These are phyloP conservation scores for Sordariomycetes sp. DNA, from an alignment of 2,329 filamentous ascomycete genomes.

Conservation along the genomic window DNA sequence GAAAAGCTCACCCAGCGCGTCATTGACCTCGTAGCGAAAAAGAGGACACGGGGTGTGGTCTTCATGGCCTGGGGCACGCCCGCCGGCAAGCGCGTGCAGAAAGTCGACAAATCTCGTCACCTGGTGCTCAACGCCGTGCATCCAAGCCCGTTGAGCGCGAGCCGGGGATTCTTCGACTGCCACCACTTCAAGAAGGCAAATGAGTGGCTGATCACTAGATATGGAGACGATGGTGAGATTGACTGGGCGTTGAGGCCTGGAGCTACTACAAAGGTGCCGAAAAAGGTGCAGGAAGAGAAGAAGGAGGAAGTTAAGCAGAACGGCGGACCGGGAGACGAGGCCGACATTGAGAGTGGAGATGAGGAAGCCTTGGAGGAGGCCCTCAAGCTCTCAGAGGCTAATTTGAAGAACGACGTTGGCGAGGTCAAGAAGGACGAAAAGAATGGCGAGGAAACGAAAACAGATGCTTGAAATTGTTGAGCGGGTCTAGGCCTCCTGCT, in stretches of 20 bases:
- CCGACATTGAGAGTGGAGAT: constrained; percentile 23
- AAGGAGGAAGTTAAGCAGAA: constrained; percentile 2
- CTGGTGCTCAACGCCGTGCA: constrained; percentile 81
- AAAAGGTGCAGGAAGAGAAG: constrained; percentile 4
- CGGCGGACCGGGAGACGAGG: constrained; percentile 11
- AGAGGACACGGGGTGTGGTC: constrained; percentile 73
- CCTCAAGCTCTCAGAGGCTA: constrained; percentile 19
- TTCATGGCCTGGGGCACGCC: constrained; percentile 91
- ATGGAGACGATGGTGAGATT: constrained; percentile 72
- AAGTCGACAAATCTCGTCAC: constrained; percentile 65
- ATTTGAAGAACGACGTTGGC: constrained; percentile 11
- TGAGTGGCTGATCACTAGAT: constrained; percentile 70
- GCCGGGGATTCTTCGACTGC: constrained; percentile 73
- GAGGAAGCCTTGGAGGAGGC: constrained; percentile 27
- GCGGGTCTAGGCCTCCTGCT: no score
- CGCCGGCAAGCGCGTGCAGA: constrained; percentile 69
- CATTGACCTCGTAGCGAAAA: constrained; percentile 76
- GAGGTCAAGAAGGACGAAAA: neutral
- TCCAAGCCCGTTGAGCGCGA: constrained; percentile 85
- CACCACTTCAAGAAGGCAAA: constrained; percentile 76
- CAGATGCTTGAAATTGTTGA: neutral
- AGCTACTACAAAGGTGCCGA: constrained; percentile 19
- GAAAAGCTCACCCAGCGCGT: constrained; percentile 86
- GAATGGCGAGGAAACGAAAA: neutral
- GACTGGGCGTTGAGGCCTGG: constrained; percentile 63